Evolutionary conservation across 345 rosid genomes (phyloP).

Genomic region (Corchorus olitorius): DNA sequence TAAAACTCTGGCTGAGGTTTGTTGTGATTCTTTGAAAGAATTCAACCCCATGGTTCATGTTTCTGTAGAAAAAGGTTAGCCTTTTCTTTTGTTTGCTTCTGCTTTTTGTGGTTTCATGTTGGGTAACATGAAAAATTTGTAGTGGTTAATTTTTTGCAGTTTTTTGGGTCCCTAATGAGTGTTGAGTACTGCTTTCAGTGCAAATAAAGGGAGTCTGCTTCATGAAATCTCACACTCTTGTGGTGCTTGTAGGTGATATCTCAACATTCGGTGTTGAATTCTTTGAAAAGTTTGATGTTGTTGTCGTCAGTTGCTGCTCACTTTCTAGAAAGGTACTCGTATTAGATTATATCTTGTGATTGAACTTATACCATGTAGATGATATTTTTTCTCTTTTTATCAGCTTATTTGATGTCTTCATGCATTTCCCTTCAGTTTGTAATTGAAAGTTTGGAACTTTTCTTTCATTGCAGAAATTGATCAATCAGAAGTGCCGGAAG

Average conservation of each 20-base stretch:
- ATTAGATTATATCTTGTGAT: neutral
- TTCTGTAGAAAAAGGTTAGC: conserved; percentile 36
- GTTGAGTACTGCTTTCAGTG: neutral
- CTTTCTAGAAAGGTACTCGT: conserved; percentile 55
- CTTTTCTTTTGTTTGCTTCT: neutral
- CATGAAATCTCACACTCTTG: neutral
- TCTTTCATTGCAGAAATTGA: conserved; percentile 52
- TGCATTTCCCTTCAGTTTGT: conserved; percentile 6
- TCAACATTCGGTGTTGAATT: conserved; percentile 54
- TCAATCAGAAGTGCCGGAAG: conserved; percentile 80
- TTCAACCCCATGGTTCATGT: conserved; percentile 96
- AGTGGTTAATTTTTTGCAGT: neutral
- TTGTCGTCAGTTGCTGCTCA: conserved; percentile 72
- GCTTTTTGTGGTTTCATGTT: neutral
- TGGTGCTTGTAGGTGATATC: conserved; percentile 62
- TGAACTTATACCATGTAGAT: neutral
- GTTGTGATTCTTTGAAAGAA: conserved; percentile 78
- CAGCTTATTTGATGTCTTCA: neutral
- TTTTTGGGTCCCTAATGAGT: neutral
- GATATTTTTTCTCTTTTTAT: neutral
- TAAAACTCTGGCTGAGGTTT: conserved; percentile 81
- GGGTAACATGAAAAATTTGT: neutral
- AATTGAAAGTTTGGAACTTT: neutral
- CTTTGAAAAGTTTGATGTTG: conserved; percentile 73
- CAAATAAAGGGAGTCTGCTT: neutral